phyloP scores from a whole-genome alignment of 768 basidiomycete genomes.

The Hygrocybe punicea region DNA sequence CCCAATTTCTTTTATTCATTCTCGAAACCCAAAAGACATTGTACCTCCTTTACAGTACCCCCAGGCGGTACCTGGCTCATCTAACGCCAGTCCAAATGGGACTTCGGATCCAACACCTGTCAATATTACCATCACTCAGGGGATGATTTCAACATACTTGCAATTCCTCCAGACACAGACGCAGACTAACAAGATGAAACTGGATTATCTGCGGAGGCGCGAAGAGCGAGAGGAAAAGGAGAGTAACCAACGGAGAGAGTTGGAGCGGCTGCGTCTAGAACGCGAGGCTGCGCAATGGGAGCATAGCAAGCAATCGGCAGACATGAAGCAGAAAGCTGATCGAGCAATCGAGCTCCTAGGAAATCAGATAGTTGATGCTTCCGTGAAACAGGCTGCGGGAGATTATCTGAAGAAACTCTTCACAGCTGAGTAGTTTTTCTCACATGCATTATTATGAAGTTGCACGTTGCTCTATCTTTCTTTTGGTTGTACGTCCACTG shows the following conservation, averaged over 20 bases:
- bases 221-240: conserved; percentile 71
- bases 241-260: conserved; percentile 46
- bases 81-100: conserved; percentile 12
- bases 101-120: conserved; percentile 21
- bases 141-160: conserved; percentile 53
- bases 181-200: conserved; percentile 65
- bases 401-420: conserved; percentile 73
- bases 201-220: conserved; percentile 62
- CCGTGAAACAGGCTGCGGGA: conserved; percentile 61
- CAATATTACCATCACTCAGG: conserved; percentile 54
- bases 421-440: conserved; percentile 32
- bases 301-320: conserved; percentile 47
- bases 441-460: neutral
- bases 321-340: conserved; percentile 59
- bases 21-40: conserved; percentile 40
- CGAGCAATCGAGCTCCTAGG: conserved; percentile 64
- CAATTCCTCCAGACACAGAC: conserved; percentile 64
- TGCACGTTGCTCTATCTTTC: neutral
- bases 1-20: conserved; percentile 33
- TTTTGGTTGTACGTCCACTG: neutral
- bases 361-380: conserved; percentile 55
- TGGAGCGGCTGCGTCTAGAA: conserved; percentile 52
- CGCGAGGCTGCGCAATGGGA: conserved; percentile 57
- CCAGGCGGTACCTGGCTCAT: conserved; percentile 9
- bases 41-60: conserved; percentile 8